phyloP scores from a whole-genome alignment of 1,284 basidiomycete genomes.

The Cryptococcus sp. region DNA sequence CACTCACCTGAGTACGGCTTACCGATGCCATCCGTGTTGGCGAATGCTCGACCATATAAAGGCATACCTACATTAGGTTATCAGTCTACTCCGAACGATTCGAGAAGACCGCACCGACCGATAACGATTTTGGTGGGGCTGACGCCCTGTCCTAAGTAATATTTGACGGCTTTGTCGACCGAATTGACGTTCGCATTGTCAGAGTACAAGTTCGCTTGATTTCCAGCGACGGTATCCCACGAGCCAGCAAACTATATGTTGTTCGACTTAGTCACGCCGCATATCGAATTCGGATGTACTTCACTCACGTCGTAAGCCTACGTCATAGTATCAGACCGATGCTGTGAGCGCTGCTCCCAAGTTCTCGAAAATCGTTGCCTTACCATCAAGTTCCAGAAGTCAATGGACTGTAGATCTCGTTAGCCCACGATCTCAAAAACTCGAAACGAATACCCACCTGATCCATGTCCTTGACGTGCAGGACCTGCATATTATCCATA shows the following conservation, averaged over 20 bases:
- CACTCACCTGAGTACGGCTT: slow-evolving; percentile 64
- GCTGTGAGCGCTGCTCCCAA: slow-evolving; percentile 10
- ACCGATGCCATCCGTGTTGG: slow-evolving; percentile 73
- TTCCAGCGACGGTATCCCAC: slow-evolving; percentile 61
- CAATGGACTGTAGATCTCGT: slow-evolving; percentile 53
- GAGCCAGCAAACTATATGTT: slow-evolving; percentile 48
- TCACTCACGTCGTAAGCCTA: slow-evolving; percentile 66
- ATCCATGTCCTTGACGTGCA: slow-evolving; percentile 74
- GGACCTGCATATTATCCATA: slow-evolving; percentile 64
- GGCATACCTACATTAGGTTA: slow-evolving; percentile 64
- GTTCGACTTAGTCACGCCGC: background rate
- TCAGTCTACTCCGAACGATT: slow-evolving; percentile 6
- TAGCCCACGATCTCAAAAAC: background rate
- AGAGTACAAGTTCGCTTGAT: slow-evolving; percentile 77
- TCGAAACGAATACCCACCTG: slow-evolving; percentile 21
- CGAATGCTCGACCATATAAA: slow-evolving; percentile 81
- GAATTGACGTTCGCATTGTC: slow-evolving; percentile 56
- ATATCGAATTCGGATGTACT: background rate
- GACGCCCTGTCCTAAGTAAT: slow-evolving; percentile 69
- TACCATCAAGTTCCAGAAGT: slow-evolving; percentile 92
- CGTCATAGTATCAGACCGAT: background rate
- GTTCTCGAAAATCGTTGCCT: slow-evolving; percentile 12
- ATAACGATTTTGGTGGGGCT: slow-evolving; percentile 72
- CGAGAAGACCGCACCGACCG: slow-evolving; percentile 57
- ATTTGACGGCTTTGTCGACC: slow-evolving; percentile 70